Percentiles rank a stretch among this genome's conserved stretches.
phyloP scores from a whole-genome alignment of 2,329 filamentous ascomycete genomes.

The Phialemoniopsis sp. region DNA sequence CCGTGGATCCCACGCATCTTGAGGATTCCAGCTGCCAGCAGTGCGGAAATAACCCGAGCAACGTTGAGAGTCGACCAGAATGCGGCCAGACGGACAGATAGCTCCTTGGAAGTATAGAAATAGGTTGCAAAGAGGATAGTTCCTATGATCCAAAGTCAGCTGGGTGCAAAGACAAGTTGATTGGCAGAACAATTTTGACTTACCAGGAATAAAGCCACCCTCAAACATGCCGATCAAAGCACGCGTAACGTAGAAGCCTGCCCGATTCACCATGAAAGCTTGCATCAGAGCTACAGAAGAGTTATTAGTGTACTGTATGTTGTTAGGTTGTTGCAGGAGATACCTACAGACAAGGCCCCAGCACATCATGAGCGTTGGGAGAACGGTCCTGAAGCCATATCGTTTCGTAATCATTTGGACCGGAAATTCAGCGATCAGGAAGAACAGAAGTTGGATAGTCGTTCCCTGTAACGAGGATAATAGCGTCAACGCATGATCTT shows the following conservation, averaged over 20 bases:
- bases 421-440: conserved; percentile 53
- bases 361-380: conserved; percentile 47
- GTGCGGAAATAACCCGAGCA: conserved; percentile 40
- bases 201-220: conserved; percentile 53
- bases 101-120: conserved; percentile 66
- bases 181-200: too few relatives aligned
- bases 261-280: conserved; percentile 42
- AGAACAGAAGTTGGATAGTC: conserved; percentile 50
- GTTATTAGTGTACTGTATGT: neutral
- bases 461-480: conserved; percentile 36
- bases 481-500: neutral
- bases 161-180: conserved; percentile 18
- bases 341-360: conserved; percentile 40
- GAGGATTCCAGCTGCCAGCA: conserved; percentile 40
- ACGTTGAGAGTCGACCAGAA: conserved; percentile 58
- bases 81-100: conserved; percentile 61
- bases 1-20: conserved; percentile 44
- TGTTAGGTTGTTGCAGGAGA: too few relatives aligned
- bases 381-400: conserved; percentile 51
- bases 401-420: conserved; percentile 55
- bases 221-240: conserved; percentile 50
- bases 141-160: too few relatives aligned
- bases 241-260: conserved; percentile 45
- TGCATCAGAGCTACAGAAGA: conserved; percentile 31
- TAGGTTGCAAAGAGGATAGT: conserved; percentile 63